Evolutionary conservation across 2,329 filamentous ascomycete species (phyloP).

Genomic region (Arthroderma sp.): DNA sequence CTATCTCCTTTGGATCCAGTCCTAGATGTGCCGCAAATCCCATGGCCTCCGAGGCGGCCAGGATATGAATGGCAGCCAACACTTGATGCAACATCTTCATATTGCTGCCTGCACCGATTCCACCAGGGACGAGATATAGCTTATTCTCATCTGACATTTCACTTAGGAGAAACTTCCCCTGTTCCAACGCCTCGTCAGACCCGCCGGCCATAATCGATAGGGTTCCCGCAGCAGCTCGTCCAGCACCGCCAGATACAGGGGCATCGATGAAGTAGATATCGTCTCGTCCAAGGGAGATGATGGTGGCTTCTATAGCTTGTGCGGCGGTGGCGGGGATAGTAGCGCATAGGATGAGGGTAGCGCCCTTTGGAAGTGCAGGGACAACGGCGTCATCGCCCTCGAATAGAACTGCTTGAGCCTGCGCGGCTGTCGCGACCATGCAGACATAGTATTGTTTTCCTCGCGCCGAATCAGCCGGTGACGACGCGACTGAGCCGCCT

Average conservation of each 20-base stretch:
- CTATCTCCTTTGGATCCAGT: conserved; percentile 34
- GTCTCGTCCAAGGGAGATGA: conserved; percentile 41
- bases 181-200: conserved; percentile 42
- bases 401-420: conserved; percentile 54
- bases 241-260: conserved; percentile 59
- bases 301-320: conserved; percentile 44
- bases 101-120: conserved; percentile 47
- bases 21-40: conserved; percentile 46
- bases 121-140: conserved; percentile 49
- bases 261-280: conserved; percentile 58
- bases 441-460: conserved; percentile 51
- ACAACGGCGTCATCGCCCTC: conserved; percentile 41
- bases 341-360: conserved; percentile 53
- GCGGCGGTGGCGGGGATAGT: conserved; percentile 58
- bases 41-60: conserved; percentile 47
- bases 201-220: conserved; percentile 64
- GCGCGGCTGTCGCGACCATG: conserved; percentile 63
- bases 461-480: conserved; percentile 48
- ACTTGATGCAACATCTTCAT: conserved; percentile 55
- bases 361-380: conserved; percentile 40
- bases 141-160: conserved; percentile 48
- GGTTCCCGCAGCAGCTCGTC: conserved; percentile 56
- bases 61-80: conserved; percentile 50
- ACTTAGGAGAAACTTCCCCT: conserved; percentile 46
- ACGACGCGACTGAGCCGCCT: conserved; percentile 47